These are phyloP conservation scores for Carex kokanica DNA, from an alignment of 176 grass and related monocot species.

Conservation along the genomic window DNA sequence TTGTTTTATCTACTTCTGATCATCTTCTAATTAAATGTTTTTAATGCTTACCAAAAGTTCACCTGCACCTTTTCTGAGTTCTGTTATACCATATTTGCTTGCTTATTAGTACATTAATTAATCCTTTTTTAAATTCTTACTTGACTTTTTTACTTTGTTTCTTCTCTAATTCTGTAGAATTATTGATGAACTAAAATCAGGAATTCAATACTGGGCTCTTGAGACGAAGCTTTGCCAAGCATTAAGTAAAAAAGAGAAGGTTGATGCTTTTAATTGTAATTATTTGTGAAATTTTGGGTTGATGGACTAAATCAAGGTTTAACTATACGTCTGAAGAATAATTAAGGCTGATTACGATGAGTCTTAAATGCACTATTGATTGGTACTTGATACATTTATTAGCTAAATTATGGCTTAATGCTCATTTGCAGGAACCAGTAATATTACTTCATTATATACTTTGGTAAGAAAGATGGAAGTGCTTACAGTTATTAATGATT, in stretches of 20 bases:
- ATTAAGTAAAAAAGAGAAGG: constrained; percentile 61
- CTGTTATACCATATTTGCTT: not conserved
- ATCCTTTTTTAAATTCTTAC: not conserved
- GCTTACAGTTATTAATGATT: constrained; percentile 27
- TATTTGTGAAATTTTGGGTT: not conserved
- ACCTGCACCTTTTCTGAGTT: not conserved
- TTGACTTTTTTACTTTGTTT: constrained; percentile 16
- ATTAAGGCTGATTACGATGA: not conserved
- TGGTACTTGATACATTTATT: not conserved
- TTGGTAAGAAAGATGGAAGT: not conserved
- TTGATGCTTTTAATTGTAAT: not conserved
- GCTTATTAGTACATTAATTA: not conserved
- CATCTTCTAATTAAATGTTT: not conserved
- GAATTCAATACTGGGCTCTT: constrained; percentile 79
- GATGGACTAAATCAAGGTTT: not conserved
- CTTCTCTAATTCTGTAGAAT: constrained; percentile 43
- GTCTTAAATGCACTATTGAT: not conserved
- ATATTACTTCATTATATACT: not conserved
- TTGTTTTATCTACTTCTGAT: not conserved
- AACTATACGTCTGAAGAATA: not conserved
- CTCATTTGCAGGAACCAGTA: not conserved
- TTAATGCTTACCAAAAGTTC: not conserved
- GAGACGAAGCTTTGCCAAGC: constrained; percentile 78
- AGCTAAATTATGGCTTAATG: not conserved
- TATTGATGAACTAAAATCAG: constrained; percentile 61